These are phyloP conservation scores for Yamadazyma triangularis DNA, from an alignment of 1,139 yeast genomes.

Conservation along the genomic window DNA sequence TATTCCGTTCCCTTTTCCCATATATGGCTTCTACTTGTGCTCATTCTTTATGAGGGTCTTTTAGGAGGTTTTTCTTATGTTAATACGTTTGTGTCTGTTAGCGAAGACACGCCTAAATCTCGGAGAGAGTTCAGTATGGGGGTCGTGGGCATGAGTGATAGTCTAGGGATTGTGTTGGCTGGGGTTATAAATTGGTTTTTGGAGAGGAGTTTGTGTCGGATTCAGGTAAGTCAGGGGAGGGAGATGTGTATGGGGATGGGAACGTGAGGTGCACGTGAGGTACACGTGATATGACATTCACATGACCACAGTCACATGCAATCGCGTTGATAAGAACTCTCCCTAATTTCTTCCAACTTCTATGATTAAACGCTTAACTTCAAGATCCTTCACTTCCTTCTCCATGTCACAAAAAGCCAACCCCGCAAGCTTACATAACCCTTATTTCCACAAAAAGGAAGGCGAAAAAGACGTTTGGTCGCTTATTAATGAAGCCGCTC, in stretches of 20 bases:
- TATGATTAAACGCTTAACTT: too few species aligned
- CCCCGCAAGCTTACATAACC: slow-evolving; percentile 45
- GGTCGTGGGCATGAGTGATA: slow-evolving; percentile 89
- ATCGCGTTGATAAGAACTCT: too few species aligned
- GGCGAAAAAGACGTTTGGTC: slow-evolving; percentile 90
- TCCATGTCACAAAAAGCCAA: too few species aligned
- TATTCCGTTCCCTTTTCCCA: slow-evolving; percentile 49
- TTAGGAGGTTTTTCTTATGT: slow-evolving; percentile 89
- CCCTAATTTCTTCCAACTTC: too few species aligned
- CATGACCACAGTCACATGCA: too few species aligned
- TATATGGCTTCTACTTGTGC: slow-evolving; percentile 56
- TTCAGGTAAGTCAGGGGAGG: too few species aligned
- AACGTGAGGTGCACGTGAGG: too few species aligned
- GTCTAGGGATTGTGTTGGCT: slow-evolving; percentile 80
- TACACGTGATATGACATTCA: too few species aligned
- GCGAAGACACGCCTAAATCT: slow-evolving; percentile 51
- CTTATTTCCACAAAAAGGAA: slow-evolving; percentile 52
- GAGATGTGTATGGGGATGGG: too few species aligned
- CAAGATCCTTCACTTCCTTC: too few species aligned
- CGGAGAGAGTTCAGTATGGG: slow-evolving; percentile 88
- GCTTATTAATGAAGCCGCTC: slow-evolving; percentile 88
- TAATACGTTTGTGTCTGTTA: slow-evolving; percentile 76
- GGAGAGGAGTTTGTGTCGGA: slow-evolving; percentile 67
- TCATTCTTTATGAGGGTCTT: slow-evolving; percentile 81
- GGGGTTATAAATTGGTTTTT: slow-evolving; percentile 71